A percentile compares a stretch with the other conserved stretches of the same genome.
These are phyloP conservation scores for Cladosporium colombiae DNA, from an alignment of 2,329 filamentous ascomycete genomes.

Conservation along the genomic window DNA sequence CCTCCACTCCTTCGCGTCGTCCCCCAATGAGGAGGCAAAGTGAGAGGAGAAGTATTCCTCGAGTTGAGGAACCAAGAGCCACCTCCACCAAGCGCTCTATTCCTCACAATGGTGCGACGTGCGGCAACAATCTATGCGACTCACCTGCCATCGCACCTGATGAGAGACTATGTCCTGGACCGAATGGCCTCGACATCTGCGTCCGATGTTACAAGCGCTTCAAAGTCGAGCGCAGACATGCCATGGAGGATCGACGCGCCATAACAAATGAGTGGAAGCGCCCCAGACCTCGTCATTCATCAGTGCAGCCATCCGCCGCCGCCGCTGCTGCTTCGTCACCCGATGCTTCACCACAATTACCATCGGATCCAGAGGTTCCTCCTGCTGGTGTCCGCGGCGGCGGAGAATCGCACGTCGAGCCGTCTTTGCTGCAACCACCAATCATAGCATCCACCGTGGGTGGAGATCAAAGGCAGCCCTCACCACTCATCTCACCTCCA, in stretches of 20 bases:
- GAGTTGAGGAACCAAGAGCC: constrained; percentile 1
- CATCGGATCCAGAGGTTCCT: neutral
- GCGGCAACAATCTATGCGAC: constrained; percentile 9
- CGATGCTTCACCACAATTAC: neutral
- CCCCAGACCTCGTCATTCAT: constrained; percentile 4
- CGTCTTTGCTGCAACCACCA: neutral
- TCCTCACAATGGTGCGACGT: constrained; percentile 12
- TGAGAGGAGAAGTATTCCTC: constrained; percentile 6
- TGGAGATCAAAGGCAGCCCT: neutral
- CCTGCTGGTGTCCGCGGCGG: neutral
- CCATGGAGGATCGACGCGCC: constrained; percentile 17
- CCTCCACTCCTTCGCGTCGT: neutral
- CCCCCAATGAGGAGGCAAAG: constrained; percentile 10
- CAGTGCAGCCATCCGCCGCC: neutral
- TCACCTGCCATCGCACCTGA: neutral
- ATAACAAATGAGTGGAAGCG: constrained; percentile 10
- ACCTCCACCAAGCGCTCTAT: constrained; percentile 10
- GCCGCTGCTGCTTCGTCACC: too few species aligned
- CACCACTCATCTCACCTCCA: constrained; percentile 6
- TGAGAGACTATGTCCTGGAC: constrained; percentile 12
- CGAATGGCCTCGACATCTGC: constrained; percentile 10
- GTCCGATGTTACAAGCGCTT: constrained; percentile 14
- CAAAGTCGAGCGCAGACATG: constrained; percentile 13
- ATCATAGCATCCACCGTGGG: neutral
- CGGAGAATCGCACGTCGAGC: neutral